These are phyloP conservation scores for Pseudozyma sp. DNA, from an alignment of 1,284 basidiomycete genomes.

Conservation along the genomic window DNA sequence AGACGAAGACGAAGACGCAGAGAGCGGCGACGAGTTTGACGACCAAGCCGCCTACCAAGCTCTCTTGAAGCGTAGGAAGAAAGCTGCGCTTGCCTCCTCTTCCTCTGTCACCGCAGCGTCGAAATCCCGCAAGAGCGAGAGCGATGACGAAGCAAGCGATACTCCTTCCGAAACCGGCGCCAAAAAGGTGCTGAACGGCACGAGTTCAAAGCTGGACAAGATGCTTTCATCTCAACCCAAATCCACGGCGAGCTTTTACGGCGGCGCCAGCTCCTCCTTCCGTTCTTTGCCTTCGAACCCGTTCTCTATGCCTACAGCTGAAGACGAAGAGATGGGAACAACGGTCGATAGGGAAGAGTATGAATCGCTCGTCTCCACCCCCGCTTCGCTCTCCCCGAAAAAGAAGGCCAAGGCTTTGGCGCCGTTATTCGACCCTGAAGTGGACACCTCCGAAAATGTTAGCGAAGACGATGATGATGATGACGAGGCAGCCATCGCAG, in stretches of 20 bases:
- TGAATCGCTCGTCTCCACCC: slow-evolving; percentile 37
- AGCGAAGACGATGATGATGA: too few species aligned
- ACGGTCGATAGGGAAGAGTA: slow-evolving; percentile 39
- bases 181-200: slow-evolving; percentile 5
- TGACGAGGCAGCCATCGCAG: neutral
- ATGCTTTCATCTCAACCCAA: slow-evolving; percentile 38
- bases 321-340: slow-evolving; percentile 40
- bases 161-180: slow-evolving; percentile 2
- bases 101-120: neutral
- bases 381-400: neutral
- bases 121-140: slow-evolving; percentile 1
- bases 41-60: slow-evolving; percentile 23
- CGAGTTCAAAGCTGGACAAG: slow-evolving; percentile 21
- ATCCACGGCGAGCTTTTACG: slow-evolving; percentile 48
- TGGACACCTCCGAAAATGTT: slow-evolving; percentile 10
- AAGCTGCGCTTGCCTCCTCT: neutral
- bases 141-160: slow-evolving; percentile 2
- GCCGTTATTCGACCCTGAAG: slow-evolving; percentile 7
- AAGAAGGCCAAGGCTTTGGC: too few species aligned
- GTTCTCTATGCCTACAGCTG: slow-evolving; percentile 16
- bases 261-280: neutral
- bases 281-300: slow-evolving; percentile 15
- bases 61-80: slow-evolving; percentile 24
- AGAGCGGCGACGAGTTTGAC: slow-evolving; percentile 11
- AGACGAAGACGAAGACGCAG: slow-evolving; percentile 1